Evolutionary conservation across 768 basidiomycete genomes (phyloP).

Genomic region (Naganishia onofrii): DNA sequence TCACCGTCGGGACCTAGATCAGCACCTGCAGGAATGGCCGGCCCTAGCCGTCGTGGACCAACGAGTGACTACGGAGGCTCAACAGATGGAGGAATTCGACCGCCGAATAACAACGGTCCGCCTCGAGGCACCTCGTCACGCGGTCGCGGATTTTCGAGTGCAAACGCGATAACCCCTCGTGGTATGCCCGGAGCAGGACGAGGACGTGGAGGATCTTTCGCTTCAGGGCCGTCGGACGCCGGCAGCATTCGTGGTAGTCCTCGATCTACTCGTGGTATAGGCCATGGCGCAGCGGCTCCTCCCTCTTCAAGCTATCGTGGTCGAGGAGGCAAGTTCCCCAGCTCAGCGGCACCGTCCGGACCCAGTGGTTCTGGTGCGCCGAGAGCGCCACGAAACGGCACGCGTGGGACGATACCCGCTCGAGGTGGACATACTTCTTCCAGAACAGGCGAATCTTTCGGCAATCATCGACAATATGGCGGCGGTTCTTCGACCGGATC

Average conservation of each 20-base stretch:
- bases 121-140: neutral
- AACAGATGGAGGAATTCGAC: neutral
- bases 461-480: conserved; percentile 4
- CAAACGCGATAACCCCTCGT: conserved; percentile 15
- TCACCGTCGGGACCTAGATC: conserved; percentile 12
- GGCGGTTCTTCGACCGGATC: neutral
- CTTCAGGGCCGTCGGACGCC: neutral
- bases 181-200: conserved; percentile 17
- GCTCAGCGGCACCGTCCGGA: neutral
- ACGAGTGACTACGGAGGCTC: conserved; percentile 28
- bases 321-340: conserved; percentile 13
- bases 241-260: conserved; percentile 13
- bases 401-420: neutral
- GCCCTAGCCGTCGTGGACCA: neutral
- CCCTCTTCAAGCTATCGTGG: conserved; percentile 6
- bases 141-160: neutral
- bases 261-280: neutral
- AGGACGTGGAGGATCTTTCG: conserved; percentile 22
- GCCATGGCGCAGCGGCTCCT: neutral
- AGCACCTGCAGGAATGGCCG: conserved; percentile 14
- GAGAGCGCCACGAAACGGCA: conserved; percentile 13
- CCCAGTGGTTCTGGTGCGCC: conserved; percentile 9
- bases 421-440: conserved; percentile 15
- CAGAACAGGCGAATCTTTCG: conserved; percentile 1
- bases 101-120: neutral